Percentiles rank a stretch among this genome's conserved stretches.
These are phyloP conservation scores for Ceratocystis cubensis DNA, from an alignment of 2,329 filamentous ascomycete genomes.

Conservation along the genomic window DNA sequence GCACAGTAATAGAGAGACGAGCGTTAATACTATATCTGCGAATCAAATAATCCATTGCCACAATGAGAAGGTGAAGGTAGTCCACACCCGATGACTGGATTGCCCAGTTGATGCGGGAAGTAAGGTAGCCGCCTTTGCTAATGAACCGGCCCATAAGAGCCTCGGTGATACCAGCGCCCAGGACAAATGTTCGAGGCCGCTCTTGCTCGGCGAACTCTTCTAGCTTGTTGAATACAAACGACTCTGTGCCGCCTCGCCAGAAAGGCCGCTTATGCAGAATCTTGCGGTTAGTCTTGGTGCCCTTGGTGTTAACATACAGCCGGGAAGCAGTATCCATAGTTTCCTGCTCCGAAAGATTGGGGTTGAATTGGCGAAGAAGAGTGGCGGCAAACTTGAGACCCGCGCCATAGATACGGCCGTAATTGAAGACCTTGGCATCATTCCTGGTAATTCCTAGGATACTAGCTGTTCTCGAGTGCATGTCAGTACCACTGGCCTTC, in stretches of 20 bases:
- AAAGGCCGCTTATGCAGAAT: constrained; percentile 61
- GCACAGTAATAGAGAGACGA: constrained; percentile 82
- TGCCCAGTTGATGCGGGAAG: constrained; percentile 95
- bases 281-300: constrained; percentile 67
- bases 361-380: constrained; percentile 86
- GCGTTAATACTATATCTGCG: constrained; percentile 74
- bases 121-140: constrained; percentile 82
- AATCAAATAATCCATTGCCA: constrained; percentile 87
- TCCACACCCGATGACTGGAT: constrained; percentile 96
- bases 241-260: constrained; percentile 94
- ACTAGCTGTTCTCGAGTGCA: constrained; percentile 83
- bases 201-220: constrained; percentile 98
- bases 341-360: constrained; percentile 63
- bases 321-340: constrained; percentile 64
- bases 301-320: constrained; percentile 83
- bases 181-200: constrained; percentile 73
- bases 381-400: constrained; percentile 87
- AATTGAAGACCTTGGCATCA: constrained; percentile 96
- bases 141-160: constrained; percentile 82
- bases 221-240: constrained; percentile 94
- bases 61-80: constrained; percentile 85
- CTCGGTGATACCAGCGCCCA: constrained; percentile 92
- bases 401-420: constrained; percentile 96
- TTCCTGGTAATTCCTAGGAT: constrained; percentile 92
- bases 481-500: constrained; percentile 82